A percentile compares a stretch with the other conserved stretches of the same genome.
These are phyloP conservation scores for Arthrobotrys conoides DNA, from an alignment of 2,329 filamentous ascomycete genomes.

Conservation along the genomic window DNA sequence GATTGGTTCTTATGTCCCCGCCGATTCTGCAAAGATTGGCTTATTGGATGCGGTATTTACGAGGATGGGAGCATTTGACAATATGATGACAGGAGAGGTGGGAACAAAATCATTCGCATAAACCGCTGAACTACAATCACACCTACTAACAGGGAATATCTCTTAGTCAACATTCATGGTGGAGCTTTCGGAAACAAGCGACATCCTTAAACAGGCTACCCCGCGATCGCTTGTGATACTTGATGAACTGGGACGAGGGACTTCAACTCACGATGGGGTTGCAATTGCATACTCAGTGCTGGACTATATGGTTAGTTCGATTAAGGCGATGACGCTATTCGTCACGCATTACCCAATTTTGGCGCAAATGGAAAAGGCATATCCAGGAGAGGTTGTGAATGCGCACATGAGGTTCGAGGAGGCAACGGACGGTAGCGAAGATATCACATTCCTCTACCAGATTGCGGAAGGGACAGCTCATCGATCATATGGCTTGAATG, in stretches of 20 bases:
- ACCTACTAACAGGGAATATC: constrained; percentile 16
- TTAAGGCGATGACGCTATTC: constrained; percentile 86
- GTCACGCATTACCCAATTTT: constrained; percentile 98
- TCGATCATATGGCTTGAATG: constrained; percentile 93
- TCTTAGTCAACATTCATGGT: constrained; percentile 90
- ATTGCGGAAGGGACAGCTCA: constrained; percentile 92
- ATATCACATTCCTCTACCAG: constrained; percentile 95
- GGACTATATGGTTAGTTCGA: constrained; percentile 82
- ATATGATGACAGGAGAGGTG: constrained; percentile 88
- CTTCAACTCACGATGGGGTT: constrained; percentile 93
- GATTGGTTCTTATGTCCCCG: constrained; percentile 93
- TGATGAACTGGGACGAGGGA: constrained; percentile 93
- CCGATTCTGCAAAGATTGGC: constrained; percentile 79
- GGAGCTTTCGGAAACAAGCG: constrained; percentile 90
- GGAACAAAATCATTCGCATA: neutral
- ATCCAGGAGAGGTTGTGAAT: constrained; percentile 78
- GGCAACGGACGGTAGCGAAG: constrained; percentile 69
- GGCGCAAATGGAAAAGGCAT: constrained; percentile 79
- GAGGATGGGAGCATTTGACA: constrained; percentile 95
- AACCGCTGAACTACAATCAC: neutral
- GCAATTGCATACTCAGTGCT: constrained; percentile 95
- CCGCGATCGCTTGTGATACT: constrained; percentile 88
- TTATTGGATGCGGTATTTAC: constrained; percentile 93
- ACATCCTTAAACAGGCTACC: constrained; percentile 90
- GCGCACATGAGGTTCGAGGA: constrained; percentile 93